A percentile compares a stretch with the other conserved stretches of the same genome.
These are phyloP conservation scores for Amanita molliuscula DNA, from an alignment of 768 basidiomycete species.

Conservation along the genomic window DNA sequence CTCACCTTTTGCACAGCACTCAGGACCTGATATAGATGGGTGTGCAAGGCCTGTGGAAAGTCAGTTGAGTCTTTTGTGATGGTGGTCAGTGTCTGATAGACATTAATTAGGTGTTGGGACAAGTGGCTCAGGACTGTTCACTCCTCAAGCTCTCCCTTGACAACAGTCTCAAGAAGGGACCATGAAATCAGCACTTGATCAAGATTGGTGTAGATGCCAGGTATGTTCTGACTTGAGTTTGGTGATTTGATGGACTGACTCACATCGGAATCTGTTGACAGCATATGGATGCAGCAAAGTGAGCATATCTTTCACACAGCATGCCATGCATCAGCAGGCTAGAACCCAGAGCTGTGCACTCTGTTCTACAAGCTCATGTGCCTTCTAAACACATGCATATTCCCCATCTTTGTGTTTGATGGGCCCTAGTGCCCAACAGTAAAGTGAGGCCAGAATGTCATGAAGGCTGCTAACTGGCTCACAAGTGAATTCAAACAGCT, in stretches of 20 bases:
- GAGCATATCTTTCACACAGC: neutral
- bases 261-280: neutral
- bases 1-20: too few relatives aligned
- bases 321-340: conserved; percentile 18
- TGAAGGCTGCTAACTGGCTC: conserved; percentile 19
- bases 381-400: conserved; percentile 24
- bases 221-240: too few relatives aligned
- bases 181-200: neutral
- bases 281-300: conserved; percentile 9
- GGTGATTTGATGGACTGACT: neutral
- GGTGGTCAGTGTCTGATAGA: neutral
- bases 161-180: neutral
- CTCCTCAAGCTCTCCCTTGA: neutral
- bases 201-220: conserved; percentile 11
- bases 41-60: neutral
- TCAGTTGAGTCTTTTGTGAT: neutral
- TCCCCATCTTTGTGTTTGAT: conserved; percentile 41
- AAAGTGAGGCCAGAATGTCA: conserved; percentile 27
- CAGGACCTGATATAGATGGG: too few relatives aligned
- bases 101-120: neutral
- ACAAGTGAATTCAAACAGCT: conserved; percentile 17
- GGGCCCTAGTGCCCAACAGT: conserved; percentile 28
- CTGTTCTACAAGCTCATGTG: conserved; percentile 33
- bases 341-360: conserved; percentile 31
- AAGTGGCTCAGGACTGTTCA: conserved; percentile 2